A percentile compares a stretch with the other conserved stretches of the same genome.
Conservation (phyloP, 2,329 filamentous ascomycete species). For the Epichloe gansuensis region DNA sequence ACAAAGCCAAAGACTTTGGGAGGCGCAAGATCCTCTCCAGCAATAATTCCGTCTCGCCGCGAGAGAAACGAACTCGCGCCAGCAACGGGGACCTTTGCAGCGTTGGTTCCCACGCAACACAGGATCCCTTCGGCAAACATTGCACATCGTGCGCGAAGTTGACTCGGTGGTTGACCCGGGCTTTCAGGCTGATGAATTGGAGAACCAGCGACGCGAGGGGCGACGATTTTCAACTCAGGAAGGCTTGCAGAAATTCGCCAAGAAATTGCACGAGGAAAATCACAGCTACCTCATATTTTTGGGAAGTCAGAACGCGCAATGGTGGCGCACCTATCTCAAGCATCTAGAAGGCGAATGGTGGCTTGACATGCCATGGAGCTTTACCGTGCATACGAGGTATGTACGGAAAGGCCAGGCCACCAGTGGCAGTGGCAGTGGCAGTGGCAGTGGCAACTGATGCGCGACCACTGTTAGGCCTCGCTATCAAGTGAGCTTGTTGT, state of each 20-base stretch:
- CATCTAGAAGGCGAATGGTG: slow-evolving; percentile 17
- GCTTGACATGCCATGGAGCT: slow-evolving; percentile 16
- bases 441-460: background rate
- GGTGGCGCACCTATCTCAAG: slow-evolving; percentile 15
- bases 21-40: slow-evolving; percentile 8
- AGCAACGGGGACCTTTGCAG: slow-evolving; percentile 11
- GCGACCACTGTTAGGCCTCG: background rate
- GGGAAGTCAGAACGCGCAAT: slow-evolving; percentile 15
- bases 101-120: slow-evolving; percentile 12
- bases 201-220: slow-evolving; percentile 13
- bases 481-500: background rate
- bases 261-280: slow-evolving; percentile 10
- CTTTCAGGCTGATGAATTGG: slow-evolving; percentile 13
- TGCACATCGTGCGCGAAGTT: slow-evolving; percentile 17
- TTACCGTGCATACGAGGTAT: slow-evolving; percentile 11
- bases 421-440: background rate
- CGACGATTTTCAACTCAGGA: slow-evolving; percentile 10
- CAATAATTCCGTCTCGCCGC: slow-evolving; percentile 7
- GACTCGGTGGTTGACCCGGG: slow-evolving; percentile 16
- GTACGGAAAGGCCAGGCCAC: background rate
- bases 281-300: slow-evolving; percentile 16
- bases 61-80: slow-evolving; percentile 12
- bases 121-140: slow-evolving; percentile 12
- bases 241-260: slow-evolving; percentile 12
- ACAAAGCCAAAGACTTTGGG: slow-evolving; percentile 18